Evolutionary conservation across 176 grass and related monocot genomes (phyloP).

Genomic region (Rhynchospora pubera): DNA sequence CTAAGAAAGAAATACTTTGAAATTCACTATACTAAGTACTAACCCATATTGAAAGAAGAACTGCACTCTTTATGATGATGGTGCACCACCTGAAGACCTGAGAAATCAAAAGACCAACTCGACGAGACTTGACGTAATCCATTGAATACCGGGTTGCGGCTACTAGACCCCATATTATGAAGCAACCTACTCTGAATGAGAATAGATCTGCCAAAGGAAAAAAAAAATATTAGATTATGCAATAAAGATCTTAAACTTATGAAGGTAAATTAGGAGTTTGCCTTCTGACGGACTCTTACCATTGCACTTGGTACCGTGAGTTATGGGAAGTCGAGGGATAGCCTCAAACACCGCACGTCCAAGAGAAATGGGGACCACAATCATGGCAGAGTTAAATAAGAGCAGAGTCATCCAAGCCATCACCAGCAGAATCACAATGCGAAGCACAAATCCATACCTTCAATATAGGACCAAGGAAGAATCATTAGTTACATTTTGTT

Average conservation of each 20-base stretch:
- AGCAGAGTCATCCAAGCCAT: conserved; percentile 93
- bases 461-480: conserved; percentile 10
- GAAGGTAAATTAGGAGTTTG: neutral
- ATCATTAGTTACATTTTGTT: neutral
- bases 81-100: conserved; percentile 85
- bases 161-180: conserved; percentile 71
- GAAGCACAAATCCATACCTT: conserved; percentile 93
- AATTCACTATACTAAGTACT: neutral
- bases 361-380: conserved; percentile 85
- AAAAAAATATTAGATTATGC: neutral
- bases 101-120: conserved; percentile 52
- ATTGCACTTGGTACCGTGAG: conserved; percentile 96
- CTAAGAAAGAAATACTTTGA: neutral
- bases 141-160: conserved; percentile 73
- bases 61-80: conserved; percentile 79
- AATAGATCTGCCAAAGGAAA: conserved; percentile 50
- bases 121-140: conserved; percentile 69
- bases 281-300: conserved; percentile 48
- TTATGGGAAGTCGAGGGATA: conserved; percentile 82
- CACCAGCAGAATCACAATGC: conserved; percentile 76
- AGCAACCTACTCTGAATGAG: conserved; percentile 93
- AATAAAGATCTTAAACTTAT: neutral
- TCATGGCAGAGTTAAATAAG: conserved; percentile 87
- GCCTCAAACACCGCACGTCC: conserved; percentile 81
- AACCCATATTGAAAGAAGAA: conserved; percentile 94